phyloP scores from a whole-genome alignment of 371 early-diverging fungal species.

The Mucor racemosus region DNA sequence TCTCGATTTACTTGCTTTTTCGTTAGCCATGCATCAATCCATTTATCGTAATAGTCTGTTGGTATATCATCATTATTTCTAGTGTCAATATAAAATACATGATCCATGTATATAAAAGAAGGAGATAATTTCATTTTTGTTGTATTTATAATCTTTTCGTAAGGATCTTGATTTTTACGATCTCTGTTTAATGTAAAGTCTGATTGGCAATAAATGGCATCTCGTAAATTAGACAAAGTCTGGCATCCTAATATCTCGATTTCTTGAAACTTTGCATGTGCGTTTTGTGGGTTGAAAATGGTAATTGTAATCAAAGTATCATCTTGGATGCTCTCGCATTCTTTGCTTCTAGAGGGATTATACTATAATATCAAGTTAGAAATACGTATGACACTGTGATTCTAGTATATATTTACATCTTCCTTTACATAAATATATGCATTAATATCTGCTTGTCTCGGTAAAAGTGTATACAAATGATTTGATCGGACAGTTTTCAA shows the following conservation, averaged over 20 bases:
- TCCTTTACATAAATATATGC: constrained; percentile 21
- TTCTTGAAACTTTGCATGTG: constrained; percentile 41
- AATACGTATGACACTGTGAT: too few relatives aligned
- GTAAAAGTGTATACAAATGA: constrained; percentile 17
- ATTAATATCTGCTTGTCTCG: constrained; percentile 23
- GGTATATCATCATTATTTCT: constrained; percentile 24
- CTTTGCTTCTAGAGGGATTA: neutral
- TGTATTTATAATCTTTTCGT: constrained; percentile 25
- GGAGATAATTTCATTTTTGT: constrained; percentile 29
- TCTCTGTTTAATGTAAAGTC: constrained; percentile 27
- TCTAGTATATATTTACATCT: constrained; percentile 7
- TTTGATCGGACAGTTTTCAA: constrained; percentile 36
- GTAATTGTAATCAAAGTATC: constrained; percentile 32
- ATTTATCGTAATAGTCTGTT: neutral
- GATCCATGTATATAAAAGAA: constrained; percentile 51
- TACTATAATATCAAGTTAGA: constrained; percentile 10
- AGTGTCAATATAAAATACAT: constrained; percentile 52
- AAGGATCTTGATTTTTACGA: constrained; percentile 6
- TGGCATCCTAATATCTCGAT: constrained; percentile 55
- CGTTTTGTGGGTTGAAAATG: constrained; percentile 36
- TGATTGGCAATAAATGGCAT: constrained; percentile 49
- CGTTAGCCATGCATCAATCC: constrained; percentile 11
- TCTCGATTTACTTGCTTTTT: constrained; percentile 29
- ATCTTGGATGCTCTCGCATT: neutral
- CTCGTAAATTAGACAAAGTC: constrained; percentile 46